Percentiles rank a stretch among this genome's conserved stretches.
Conservation (phyloP, 2,329 filamentous ascomycete species). For the Aspergillus ochraceoroseus region DNA sequence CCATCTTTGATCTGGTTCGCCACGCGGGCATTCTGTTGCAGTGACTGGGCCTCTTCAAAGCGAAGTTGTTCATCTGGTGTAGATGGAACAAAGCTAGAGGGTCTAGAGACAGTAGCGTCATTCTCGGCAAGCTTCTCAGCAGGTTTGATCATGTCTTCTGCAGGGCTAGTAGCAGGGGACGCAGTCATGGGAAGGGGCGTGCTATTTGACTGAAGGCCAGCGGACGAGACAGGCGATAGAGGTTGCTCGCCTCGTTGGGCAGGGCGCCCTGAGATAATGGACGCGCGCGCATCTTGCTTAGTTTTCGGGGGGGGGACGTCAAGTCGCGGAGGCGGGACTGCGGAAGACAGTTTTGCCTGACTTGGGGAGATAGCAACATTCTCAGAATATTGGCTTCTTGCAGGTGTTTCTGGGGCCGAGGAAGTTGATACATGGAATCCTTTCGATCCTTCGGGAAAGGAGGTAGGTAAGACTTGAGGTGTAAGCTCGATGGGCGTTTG, state of each 20-base stretch:
- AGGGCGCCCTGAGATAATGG: conserved; percentile 27
- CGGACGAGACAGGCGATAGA: conserved; percentile 58
- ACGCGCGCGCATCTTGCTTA: conserved; percentile 29
- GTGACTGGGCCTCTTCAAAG: conserved; percentile 51
- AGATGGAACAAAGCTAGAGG: conserved; percentile 37
- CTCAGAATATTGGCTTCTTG: conserved; percentile 22
- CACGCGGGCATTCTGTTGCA: conserved; percentile 24
- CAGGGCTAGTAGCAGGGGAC: conserved; percentile 70
- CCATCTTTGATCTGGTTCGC: conserved; percentile 23
- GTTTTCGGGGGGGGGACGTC: conserved; percentile 21
- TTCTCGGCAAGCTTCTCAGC: too few relatives aligned
- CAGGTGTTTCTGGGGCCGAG: conserved; percentile 23
- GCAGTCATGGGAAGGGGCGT: conserved; percentile 65
- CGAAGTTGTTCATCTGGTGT: conserved; percentile 58
- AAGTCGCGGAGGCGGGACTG: conserved; percentile 14
- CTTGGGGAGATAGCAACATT: conserved; percentile 21
- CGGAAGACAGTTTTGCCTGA: conserved; percentile 19
- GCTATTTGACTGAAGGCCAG: conserved; percentile 63
- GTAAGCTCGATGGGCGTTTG: conserved; percentile 7
- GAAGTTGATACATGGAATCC: conserved; percentile 14
- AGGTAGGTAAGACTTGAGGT: conserved; percentile 12
- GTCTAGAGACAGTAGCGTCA: conserved; percentile 24
- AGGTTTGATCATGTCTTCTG: conserved; percentile 58
- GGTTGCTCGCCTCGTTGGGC: conserved; percentile 33
- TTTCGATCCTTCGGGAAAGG: conserved; percentile 14